phyloP scores from a whole-genome alignment of 257 asterid genomes.

The Nyctanthes arbortristis region DNA sequence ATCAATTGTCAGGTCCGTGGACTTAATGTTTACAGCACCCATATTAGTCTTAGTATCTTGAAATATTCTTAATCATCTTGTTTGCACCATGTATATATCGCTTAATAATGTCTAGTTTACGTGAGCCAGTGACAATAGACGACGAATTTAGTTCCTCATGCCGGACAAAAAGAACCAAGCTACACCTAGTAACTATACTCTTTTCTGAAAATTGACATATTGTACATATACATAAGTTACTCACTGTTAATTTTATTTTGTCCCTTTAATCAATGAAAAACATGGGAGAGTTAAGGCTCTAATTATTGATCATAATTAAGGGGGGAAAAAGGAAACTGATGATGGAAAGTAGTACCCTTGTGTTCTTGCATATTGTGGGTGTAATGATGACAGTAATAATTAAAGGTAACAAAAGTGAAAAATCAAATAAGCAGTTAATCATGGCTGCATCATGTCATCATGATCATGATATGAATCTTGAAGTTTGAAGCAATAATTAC shows the following conservation, averaged over 20 bases:
- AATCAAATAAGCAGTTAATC: slow-evolving; percentile 27
- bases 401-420: slow-evolving; percentile 12
- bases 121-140: neutral
- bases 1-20: too few species aligned
- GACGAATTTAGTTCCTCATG: neutral
- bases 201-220: neutral
- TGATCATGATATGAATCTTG: too few species aligned
- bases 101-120: neutral
- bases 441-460: slow-evolving; percentile 43
- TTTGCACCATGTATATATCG: too few species aligned
- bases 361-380: slow-evolving; percentile 28
- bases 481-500: slow-evolving; percentile 18
- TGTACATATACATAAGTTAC: neutral
- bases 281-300: neutral
- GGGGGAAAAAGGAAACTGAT: neutral
- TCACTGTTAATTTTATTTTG: neutral
- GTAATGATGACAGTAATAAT: slow-evolving; percentile 56
- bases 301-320: too few species aligned
- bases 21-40: too few species aligned
- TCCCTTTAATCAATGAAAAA: neutral
- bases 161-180: neutral
- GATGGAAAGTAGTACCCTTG: slow-evolving; percentile 9
- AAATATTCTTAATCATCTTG: neutral
- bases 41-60: too few species aligned
- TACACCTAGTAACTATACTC: neutral